Conservation (phyloP, 768 basidiomycete genomes). For the Termitomyces sp. region DNA sequence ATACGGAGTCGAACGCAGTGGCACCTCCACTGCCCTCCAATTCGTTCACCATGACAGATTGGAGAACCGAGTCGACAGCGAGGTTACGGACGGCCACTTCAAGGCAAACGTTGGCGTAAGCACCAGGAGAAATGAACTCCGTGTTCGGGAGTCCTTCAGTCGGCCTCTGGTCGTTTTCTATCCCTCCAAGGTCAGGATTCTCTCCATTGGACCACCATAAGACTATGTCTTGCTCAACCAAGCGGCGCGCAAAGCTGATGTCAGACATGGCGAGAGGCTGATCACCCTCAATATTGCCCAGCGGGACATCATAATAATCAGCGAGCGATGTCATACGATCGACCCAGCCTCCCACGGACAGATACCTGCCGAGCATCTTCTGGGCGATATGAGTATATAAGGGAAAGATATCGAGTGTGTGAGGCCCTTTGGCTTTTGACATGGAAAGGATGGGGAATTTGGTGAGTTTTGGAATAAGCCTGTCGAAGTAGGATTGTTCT, state of each 20-base stretch:
- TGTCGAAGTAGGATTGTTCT: conserved; percentile 79
- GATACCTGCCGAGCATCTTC: conserved; percentile 82
- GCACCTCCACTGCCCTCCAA: conserved; percentile 93
- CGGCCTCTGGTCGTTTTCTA: conserved; percentile 78
- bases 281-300: conserved; percentile 91
- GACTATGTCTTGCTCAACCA: conserved; percentile 84
- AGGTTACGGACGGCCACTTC: conserved; percentile 88
- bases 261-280: conserved; percentile 86
- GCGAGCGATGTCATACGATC: conserved; percentile 76
- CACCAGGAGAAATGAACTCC: conserved; percentile 80
- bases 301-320: conserved; percentile 87
- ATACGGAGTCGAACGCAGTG: conserved; percentile 90
- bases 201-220: conserved; percentile 96
- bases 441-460: conserved; percentile 89
- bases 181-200: conserved; percentile 88
- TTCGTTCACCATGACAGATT: conserved; percentile 94
- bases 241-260: conserved; percentile 82
- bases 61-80: conserved; percentile 89
- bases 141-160: conserved; percentile 77
- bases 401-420: conserved; percentile 75
- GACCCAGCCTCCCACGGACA: conserved; percentile 74
- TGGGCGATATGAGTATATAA: conserved; percentile 83
- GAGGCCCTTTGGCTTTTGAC: conserved; percentile 72
- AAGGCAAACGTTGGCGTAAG: conserved; percentile 90
- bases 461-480: conserved; percentile 57